These are phyloP conservation scores for Suillus luteus DNA, from an alignment of 768 basidiomycete species.

Conservation along the genomic window DNA sequence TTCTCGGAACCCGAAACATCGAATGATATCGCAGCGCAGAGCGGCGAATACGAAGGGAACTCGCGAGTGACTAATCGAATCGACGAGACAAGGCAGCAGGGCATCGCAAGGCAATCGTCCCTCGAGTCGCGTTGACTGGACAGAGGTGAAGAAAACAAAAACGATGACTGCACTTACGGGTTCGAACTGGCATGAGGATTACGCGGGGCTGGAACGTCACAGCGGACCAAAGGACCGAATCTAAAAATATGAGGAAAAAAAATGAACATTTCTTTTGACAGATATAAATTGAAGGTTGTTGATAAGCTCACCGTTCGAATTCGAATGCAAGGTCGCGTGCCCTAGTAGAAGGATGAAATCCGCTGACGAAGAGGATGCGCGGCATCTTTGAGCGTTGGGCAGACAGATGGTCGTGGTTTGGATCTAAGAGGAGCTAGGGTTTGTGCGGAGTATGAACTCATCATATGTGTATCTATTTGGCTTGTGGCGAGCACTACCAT, in stretches of 20 bases:
- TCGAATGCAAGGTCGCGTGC: constrained; percentile 84
- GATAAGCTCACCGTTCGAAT: constrained; percentile 70
- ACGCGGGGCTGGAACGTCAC: constrained; percentile 87
- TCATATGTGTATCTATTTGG: constrained; percentile 35
- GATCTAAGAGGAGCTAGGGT: constrained; percentile 20
- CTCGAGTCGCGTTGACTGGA: constrained; percentile 41
- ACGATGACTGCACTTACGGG: constrained; percentile 64
- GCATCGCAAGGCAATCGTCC: constrained; percentile 29
- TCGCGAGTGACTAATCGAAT: constrained; percentile 33
- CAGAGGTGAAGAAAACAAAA: constrained; percentile 31
- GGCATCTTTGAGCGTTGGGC: constrained; percentile 48
- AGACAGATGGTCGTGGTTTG: constrained; percentile 25
- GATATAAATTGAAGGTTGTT: neutral
- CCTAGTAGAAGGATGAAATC: constrained; percentile 80
- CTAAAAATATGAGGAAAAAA: constrained; percentile 39
- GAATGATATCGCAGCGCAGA: constrained; percentile 30
- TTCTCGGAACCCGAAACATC: constrained; percentile 41
- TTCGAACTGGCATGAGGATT: constrained; percentile 73
- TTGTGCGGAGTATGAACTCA: constrained; percentile 33
- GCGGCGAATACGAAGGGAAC: constrained; percentile 33
- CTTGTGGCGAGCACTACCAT: constrained; percentile 35
- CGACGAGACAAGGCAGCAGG: constrained; percentile 28
- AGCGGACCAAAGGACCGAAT: constrained; percentile 81
- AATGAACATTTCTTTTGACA: constrained; percentile 11
- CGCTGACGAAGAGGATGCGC: constrained; percentile 85